Conservation (phyloP, 495 filamentous ascomycete species). For the Apodospora peruviana region DNA sequence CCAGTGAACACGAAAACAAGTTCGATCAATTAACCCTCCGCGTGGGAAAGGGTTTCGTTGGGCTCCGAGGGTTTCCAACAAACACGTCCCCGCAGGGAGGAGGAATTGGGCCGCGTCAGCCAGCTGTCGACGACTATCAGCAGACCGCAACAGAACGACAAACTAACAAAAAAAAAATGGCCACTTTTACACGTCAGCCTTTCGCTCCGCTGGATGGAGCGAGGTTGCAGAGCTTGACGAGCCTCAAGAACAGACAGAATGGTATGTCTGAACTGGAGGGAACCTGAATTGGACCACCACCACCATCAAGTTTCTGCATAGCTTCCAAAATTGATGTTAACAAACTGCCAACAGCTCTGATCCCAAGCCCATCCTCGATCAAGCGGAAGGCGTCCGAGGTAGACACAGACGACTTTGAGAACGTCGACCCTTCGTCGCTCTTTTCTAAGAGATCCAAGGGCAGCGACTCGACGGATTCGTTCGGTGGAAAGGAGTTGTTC, state of each 20-base stretch:
- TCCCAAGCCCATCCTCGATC: constrained; percentile 24
- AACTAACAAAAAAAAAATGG: constrained; percentile 26
- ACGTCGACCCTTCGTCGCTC: constrained; percentile 62
- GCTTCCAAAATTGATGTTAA: too few relatives aligned
- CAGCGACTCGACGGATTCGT: constrained; percentile 31
- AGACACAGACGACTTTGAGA: constrained; percentile 64
- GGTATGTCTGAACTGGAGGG: too few relatives aligned
- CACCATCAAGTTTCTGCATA: too few relatives aligned
- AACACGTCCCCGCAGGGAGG: neutral
- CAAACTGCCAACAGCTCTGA: too few relatives aligned
- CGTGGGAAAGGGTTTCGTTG: neutral
- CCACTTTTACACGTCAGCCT: constrained; percentile 46
- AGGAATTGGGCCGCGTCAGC: neutral
- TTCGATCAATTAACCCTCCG: neutral
- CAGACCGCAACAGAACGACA: neutral
- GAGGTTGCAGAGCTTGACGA: constrained; percentile 50
- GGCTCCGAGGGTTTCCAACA: neutral
- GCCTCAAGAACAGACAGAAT: constrained; percentile 58
- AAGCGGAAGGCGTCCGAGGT: constrained; percentile 45
- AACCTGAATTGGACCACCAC: too few relatives aligned
- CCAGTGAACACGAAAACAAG: neutral
- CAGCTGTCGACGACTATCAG: too few relatives aligned
- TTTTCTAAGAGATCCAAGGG: constrained; percentile 69
- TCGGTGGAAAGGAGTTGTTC: constrained; percentile 48
- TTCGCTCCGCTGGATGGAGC: constrained; percentile 51